Evolutionary conservation across 441 rosid genomes (phyloP), one percentile per base, ranked within the genome.

Genomic region (Capsella rubella): DNA sequence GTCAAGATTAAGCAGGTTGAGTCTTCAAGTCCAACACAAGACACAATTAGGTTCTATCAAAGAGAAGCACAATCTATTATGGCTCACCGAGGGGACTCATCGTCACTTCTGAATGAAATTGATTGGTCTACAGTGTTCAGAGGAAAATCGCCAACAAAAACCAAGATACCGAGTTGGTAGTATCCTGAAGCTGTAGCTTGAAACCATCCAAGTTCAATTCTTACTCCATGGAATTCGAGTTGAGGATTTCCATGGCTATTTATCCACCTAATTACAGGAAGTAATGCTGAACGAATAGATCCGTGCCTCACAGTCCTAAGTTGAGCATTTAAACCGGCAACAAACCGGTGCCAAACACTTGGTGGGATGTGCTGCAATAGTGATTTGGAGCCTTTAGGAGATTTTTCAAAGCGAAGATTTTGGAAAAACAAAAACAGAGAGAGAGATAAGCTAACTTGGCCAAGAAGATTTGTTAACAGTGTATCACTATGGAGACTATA

Each of bases 121-220:
- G 87, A 71, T 47, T 78, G 87, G 77, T 67, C 69, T 66, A 86
- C 57, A 67, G 69, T 66, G 61, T 74, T 79, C 64, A 80, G 69
- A 70, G 87, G 78, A 80, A 83, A 84, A 79, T 88, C 95, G 64
- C 90, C 91, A 56, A 83, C 79, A 51, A 86, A 85, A 70, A 90
- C 97, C 81, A 95, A 85, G 78, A 93, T 81, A 78, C 99, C 97
- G 71, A 93, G 86, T 77, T 95, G 99, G 87, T 87, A 95, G 80
- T 93, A 93, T 75, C 98, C 97, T 71, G 98, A 95, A 69, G 99
- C 95, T 71, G 98, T 90, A 37, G 97, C 95, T 82, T 95, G 99
- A 81, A 95, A 95, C 98, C 98, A 95, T 67, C 98, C 97, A 27
- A 90, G 86, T 80, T 90, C 97, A 75, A 91, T 80, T 86, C 89